phyloP scores from a whole-genome alignment of 345 rosid genomes.

The Alliaria petiolata region DNA sequence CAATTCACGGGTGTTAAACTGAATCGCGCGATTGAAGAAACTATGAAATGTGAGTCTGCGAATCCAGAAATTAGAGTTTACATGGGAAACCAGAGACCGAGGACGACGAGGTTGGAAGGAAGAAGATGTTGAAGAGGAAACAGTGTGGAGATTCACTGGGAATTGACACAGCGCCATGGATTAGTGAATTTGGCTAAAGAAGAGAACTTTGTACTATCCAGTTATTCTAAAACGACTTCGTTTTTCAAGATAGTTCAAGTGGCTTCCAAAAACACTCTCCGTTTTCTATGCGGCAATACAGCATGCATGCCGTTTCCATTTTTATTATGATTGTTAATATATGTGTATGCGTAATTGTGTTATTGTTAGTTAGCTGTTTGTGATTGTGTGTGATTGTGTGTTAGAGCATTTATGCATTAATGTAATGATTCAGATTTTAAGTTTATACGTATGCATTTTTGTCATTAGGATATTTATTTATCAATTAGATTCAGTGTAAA shows the following conservation, averaged over 20 bases:
- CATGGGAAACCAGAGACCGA: slow-evolving; percentile 7
- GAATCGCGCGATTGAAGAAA: slow-evolving; percentile 30
- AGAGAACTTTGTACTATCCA: slow-evolving; percentile 8
- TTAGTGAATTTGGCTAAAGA: slow-evolving; percentile 9
- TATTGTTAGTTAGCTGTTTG: no score
- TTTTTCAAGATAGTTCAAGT: background rate
- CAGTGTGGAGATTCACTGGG: slow-evolving; percentile 28
- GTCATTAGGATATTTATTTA: no score
- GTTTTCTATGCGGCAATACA: background rate
- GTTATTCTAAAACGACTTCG: background rate
- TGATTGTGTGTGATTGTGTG: no score
- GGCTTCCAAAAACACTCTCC: background rate
- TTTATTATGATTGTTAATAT: no score
- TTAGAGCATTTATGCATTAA: no score
- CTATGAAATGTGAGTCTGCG: slow-evolving; percentile 26
- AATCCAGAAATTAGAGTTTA: background rate
- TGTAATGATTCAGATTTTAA: no score
- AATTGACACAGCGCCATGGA: slow-evolving; percentile 47
- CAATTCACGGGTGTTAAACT: slow-evolving; percentile 14
- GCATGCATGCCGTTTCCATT: slow-evolving; percentile 18
- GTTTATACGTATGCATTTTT: no score
- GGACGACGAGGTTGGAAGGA: slow-evolving; percentile 16
- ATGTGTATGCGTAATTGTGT: no score
- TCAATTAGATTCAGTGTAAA: no score
- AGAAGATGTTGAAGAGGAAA: slow-evolving; percentile 16